phyloP scores from a whole-genome alignment of 192 early-diverging fungal species.

The Linnemannia elongata region DNA sequence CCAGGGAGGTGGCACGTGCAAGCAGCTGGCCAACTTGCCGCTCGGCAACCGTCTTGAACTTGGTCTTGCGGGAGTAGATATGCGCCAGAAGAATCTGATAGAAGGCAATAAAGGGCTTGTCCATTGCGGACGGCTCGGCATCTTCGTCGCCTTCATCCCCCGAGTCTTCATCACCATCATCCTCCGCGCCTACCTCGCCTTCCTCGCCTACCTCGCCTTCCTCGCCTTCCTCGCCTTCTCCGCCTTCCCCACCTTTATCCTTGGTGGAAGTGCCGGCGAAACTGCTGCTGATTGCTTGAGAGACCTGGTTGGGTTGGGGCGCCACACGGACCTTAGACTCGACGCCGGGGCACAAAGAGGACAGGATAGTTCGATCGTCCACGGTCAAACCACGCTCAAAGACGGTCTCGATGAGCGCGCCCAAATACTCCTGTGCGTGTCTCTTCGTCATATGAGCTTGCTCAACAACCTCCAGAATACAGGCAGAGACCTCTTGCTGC shows the following conservation, averaged over 20 bases:
- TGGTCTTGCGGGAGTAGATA: too few species aligned
- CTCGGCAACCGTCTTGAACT: too few species aligned
- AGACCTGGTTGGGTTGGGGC: conserved; percentile 10
- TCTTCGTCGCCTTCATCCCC: neutral
- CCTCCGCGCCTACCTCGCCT: too few species aligned
- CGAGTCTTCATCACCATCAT: too few species aligned
- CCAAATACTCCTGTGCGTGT: conserved; percentile 21
- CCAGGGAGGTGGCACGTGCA: conserved; percentile 6
- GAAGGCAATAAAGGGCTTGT: conserved; percentile 9
- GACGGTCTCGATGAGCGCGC: conserved; percentile 12
- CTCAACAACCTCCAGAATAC: neutral
- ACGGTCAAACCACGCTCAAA: conserved; percentile 10
- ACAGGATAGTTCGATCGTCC: conserved; percentile 13
- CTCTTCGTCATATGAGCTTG: conserved; percentile 13
- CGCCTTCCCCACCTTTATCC: neutral
- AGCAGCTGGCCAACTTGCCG: neutral
- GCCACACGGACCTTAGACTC: neutral
- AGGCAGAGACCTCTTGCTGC: conserved; percentile 1
- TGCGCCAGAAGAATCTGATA: neutral
- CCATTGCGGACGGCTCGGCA: conserved; percentile 4
- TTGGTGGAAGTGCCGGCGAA: neutral
- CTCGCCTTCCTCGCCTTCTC: too few species aligned
- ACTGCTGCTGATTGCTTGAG: neutral
- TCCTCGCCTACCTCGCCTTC: neutral
- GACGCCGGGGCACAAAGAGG: conserved; percentile 1